These are phyloP conservation scores for Globisporangium heterothallicum DNA, from an alignment of 352 stramenopile genomes.

Conservation along the genomic window DNA sequence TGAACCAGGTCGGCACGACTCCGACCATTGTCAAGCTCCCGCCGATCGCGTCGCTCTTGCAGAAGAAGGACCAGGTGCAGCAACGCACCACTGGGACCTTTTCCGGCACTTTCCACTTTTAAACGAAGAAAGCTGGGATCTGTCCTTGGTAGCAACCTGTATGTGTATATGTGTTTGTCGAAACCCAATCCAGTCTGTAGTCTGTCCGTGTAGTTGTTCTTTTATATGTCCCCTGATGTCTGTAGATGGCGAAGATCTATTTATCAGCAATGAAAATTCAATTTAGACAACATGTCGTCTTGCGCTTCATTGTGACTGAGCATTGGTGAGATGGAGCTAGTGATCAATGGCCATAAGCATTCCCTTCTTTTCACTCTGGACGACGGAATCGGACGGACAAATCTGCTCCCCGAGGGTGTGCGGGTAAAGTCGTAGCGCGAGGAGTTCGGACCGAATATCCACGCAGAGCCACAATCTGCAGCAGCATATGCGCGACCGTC, in stretches of 20 bases:
- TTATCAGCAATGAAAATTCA: conserved; percentile 9
- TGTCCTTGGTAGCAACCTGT: neutral
- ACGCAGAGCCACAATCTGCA: too few relatives aligned
- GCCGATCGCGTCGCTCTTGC: conserved; percentile 56
- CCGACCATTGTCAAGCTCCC: conserved; percentile 36
- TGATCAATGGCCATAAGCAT: too few relatives aligned
- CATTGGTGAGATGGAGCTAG: too few relatives aligned
- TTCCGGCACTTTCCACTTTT: conserved; percentile 19
- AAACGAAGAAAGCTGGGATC: neutral
- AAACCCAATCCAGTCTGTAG: conserved; percentile 4
- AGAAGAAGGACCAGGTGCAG: conserved; percentile 19
- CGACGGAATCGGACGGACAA: too few relatives aligned
- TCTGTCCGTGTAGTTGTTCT: conserved; percentile 1
- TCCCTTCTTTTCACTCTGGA: too few relatives aligned
- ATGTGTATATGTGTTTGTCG: neutral
- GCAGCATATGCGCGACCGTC: too few relatives aligned
- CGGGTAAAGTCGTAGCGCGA: too few relatives aligned
- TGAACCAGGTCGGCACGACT: conserved; percentile 12
- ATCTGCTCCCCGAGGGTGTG: too few relatives aligned
- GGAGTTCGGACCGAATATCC: too few relatives aligned
- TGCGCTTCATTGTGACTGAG: too few relatives aligned
- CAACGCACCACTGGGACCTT: conserved; percentile 14
- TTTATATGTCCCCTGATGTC: conserved; percentile 5
- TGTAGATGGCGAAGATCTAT: neutral
- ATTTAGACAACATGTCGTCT: conserved; percentile 11